phyloP scores from a whole-genome alignment of 306 rosid species.

The Hippophae rhamnoides region DNA sequence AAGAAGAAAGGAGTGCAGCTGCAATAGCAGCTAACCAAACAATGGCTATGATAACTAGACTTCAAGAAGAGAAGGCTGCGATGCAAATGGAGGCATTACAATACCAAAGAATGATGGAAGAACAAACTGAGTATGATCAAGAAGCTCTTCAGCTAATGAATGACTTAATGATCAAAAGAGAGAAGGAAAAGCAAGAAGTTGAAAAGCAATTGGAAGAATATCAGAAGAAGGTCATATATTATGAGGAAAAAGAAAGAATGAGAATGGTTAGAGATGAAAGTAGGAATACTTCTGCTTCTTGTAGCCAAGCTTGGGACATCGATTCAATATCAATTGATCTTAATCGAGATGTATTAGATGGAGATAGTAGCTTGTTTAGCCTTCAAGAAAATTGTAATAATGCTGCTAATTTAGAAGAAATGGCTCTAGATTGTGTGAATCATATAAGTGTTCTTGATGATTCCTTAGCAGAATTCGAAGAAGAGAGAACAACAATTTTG shows the following conservation, averaged over 20 bases:
- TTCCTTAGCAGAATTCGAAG: constrained; percentile 56
- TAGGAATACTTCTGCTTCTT: constrained; percentile 46
- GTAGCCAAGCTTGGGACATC: constrained; percentile 38
- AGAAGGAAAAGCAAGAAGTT: constrained; percentile 64
- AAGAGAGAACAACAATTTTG: constrained; percentile 54
- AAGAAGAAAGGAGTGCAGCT: constrained; percentile 83
- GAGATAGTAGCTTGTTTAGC: constrained; percentile 21
- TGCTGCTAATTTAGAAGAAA: constrained; percentile 41
- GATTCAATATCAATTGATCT: constrained; percentile 59
- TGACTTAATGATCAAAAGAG: constrained; percentile 68
- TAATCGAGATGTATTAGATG: constrained; percentile 33
- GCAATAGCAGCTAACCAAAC: constrained; percentile 79
- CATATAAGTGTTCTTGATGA: constrained; percentile 50
- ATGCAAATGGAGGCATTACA: constrained; percentile 89
- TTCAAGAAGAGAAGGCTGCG: constrained; percentile 81
- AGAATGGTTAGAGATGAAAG: constrained; percentile 50
- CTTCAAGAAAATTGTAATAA: constrained; percentile 25
- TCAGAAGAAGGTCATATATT: constrained; percentile 42
- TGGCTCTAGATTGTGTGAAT: constrained; percentile 56
- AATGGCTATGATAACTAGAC: constrained; percentile 89
- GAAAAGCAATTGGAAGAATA: constrained; percentile 57
- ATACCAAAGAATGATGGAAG: constrained; percentile 90
- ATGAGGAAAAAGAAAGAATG: constrained; percentile 52
- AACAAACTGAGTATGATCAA: constrained; percentile 80
- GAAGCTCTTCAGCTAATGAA: constrained; percentile 76